Percentiles rank a stretch among this genome's conserved stretches.
These are phyloP conservation scores for Candida patagonica DNA, from an alignment of 805 yeast genomes.

Conservation along the genomic window DNA sequence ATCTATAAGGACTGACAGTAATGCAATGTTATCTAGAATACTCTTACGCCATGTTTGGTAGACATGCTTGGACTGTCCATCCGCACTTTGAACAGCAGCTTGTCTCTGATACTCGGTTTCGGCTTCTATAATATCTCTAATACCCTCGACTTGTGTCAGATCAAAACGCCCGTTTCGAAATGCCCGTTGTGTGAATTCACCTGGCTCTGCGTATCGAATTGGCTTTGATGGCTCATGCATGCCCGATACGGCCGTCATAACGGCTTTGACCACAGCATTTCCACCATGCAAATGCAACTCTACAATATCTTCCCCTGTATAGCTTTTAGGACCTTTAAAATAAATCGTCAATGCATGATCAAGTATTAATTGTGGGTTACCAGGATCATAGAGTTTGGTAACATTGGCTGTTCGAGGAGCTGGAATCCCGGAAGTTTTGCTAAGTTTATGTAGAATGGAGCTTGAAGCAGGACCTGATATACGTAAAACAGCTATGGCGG, in stretches of 20 bases:
- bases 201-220: conserved; percentile 81
- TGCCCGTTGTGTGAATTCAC: conserved; percentile 85
- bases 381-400: conserved; percentile 43
- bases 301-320: conserved; percentile 84
- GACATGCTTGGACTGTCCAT: conserved; percentile 50
- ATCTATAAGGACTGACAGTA: conserved; percentile 81
- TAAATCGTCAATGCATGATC: conserved; percentile 71
- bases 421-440: conserved; percentile 33
- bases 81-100: conserved; percentile 63
- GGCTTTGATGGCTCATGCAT: conserved; percentile 26
- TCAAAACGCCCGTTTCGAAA: conserved; percentile 79
- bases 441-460: conserved; percentile 32
- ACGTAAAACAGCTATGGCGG: conserved; percentile 84
- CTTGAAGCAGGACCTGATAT: conserved; percentile 63
- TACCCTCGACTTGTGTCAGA: conserved; percentile 84
- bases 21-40: conserved; percentile 58
- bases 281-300: conserved; percentile 97
- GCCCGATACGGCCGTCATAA: conserved; percentile 49
- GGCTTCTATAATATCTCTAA: conserved; percentile 80
- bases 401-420: conserved; percentile 48
- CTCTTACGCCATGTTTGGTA: conserved; percentile 60
- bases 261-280: conserved; percentile 65
- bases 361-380: conserved; percentile 31
- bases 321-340: conserved; percentile 67
- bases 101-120: conserved; percentile 84